A percentile compares a stretch with the other conserved stretches of the same genome.
These are phyloP conservation scores for Rutstroemia sp. DNA, from an alignment of 2,329 filamentous ascomycete genomes.

Conservation along the genomic window DNA sequence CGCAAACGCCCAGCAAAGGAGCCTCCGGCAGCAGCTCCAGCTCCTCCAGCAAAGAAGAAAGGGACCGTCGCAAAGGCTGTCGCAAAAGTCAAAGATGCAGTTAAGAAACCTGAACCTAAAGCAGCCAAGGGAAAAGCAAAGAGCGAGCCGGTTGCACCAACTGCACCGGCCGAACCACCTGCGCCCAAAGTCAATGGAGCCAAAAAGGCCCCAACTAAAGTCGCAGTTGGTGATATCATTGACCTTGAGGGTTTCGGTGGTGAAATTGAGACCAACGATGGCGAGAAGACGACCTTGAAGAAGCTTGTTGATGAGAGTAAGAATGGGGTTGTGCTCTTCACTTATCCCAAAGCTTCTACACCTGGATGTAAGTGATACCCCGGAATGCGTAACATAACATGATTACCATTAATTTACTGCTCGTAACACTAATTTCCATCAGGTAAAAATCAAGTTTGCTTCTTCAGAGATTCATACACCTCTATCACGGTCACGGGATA, in stretches of 20 bases:
- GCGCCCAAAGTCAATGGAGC: conserved; percentile 28
- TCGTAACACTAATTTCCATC: conserved; percentile 3
- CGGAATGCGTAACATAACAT: no score
- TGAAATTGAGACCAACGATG: conserved; percentile 80
- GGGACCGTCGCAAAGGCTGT: conserved; percentile 34
- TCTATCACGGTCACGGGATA: conserved; percentile 72
- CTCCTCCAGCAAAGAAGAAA: conserved; percentile 41
- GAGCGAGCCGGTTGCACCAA: conserved; percentile 24
- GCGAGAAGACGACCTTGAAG: conserved; percentile 70
- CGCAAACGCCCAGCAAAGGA: conserved; percentile 53
- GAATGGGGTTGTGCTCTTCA: conserved; percentile 84
- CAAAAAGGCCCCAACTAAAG: conserved; percentile 23
- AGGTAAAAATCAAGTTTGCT: conserved; percentile 91
- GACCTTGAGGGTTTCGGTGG: conserved; percentile 54
- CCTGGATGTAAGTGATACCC: conserved; percentile 68
- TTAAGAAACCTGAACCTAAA: conserved; percentile 1
- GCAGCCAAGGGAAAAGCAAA: neutral
- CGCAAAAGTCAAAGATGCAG: conserved; percentile 31
- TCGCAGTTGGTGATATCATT: conserved; percentile 48
- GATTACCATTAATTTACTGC: no score
- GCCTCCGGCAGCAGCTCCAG: conserved; percentile 37
- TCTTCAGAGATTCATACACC: conserved; percentile 82
- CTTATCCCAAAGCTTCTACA: conserved; percentile 90
- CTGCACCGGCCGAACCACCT: conserved; percentile 13
- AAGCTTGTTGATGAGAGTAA: conserved; percentile 76